A percentile compares a stretch with the other conserved stretches of the same genome.
Evolutionary conservation across 306 rosid genomes (phyloP).

Genomic region (Abrus pulchellus): DNA sequence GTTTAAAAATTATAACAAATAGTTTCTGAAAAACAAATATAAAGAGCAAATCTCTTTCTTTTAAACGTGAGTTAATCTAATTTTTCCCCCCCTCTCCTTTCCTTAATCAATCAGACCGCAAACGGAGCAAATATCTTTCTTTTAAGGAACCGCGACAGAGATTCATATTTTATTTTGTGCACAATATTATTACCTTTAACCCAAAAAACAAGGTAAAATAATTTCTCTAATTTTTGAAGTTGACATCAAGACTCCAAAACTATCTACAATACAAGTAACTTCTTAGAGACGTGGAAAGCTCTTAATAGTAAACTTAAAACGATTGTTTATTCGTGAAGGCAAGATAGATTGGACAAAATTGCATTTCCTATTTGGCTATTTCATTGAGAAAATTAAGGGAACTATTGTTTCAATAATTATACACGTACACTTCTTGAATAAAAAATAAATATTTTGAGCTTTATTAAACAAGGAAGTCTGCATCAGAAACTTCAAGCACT

Average conservation of each 20-base stretch:
- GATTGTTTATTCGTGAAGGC: conserved; percentile 30
- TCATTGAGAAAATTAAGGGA: conserved; percentile 53
- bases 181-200: not conserved
- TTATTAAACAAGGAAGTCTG: conserved; percentile 83
- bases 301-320: conserved; percentile 19
- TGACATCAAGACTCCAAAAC: conserved; percentile 13
- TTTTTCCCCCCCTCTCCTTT: no score
- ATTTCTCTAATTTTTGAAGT: conserved; percentile 7
- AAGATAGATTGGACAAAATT: conserved; percentile 43
- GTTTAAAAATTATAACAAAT: not conserved
- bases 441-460: conserved; percentile 40
- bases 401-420: conserved; percentile 56
- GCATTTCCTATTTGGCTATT: conserved; percentile 55
- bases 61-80: no score
- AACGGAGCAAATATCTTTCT: not conserved
- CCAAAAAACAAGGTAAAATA: not conserved
- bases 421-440: conserved; percentile 48
- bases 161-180: not conserved
- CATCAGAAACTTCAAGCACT: conserved; percentile 92
- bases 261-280: conserved; percentile 23
- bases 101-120: no score
- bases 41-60: no score
- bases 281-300: conserved; percentile 37
- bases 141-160: not conserved
- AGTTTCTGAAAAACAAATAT: no score